Percentiles rank a stretch among this genome's conserved stretches.
Evolutionary conservation across 768 basidiomycete genomes (phyloP).

Genomic region (Rhizopogon rudus): DNA sequence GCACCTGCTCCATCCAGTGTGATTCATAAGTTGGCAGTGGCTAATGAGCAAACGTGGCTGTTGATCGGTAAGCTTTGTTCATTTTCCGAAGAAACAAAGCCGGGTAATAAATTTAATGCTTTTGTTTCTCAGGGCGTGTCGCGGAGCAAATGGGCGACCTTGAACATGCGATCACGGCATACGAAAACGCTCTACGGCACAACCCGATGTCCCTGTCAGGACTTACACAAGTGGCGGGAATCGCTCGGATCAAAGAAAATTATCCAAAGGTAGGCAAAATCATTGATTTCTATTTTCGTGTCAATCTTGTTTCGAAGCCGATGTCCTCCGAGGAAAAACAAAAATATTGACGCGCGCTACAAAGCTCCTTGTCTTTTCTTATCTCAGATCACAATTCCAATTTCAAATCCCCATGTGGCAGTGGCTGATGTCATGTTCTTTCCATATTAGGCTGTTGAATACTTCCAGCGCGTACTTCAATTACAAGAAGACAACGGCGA

Average conservation of each 20-base stretch:
- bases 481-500: constrained; percentile 97
- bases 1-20: constrained; percentile 31
- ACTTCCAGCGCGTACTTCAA: constrained; percentile 87
- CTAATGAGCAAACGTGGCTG: constrained; percentile 95
- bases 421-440: constrained; percentile 24
- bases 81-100: background rate
- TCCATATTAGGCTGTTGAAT: constrained; percentile 79
- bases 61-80: constrained; percentile 62
- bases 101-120: constrained; percentile 12
- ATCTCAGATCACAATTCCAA: constrained; percentile 11
- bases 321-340: constrained; percentile 20
- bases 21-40: constrained; percentile 73
- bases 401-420: constrained; percentile 26
- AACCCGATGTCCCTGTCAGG: constrained; percentile 89
- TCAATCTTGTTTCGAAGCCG: constrained; percentile 20
- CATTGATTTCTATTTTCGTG: constrained; percentile 19
- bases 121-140: constrained; percentile 66
- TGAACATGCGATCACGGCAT: constrained; percentile 88
- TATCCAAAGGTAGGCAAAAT: constrained; percentile 74
- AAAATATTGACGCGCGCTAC: background rate
- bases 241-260: constrained; percentile 96
- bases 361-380: constrained; percentile 7
- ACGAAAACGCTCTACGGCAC: constrained; percentile 93
- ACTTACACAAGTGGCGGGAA: constrained; percentile 90
- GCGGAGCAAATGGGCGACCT: constrained; percentile 95